Conservation (phyloP, 1,284 basidiomycete genomes). For the Trichosporon faecale region DNA sequence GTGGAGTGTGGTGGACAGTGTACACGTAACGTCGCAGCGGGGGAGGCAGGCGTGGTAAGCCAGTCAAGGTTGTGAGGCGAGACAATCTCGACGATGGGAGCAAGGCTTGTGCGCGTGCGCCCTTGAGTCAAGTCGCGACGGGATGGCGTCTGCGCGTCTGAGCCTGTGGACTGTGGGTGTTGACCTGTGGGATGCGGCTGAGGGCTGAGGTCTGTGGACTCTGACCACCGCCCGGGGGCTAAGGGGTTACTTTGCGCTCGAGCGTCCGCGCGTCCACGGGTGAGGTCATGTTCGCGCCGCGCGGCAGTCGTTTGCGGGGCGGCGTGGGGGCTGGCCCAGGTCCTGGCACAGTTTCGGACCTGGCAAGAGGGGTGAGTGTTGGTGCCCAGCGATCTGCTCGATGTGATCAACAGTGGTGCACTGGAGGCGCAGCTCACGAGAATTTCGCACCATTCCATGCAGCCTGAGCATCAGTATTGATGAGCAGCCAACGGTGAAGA, state of each 20-base stretch:
- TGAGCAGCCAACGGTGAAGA: not conserved
- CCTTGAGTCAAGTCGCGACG: not conserved
- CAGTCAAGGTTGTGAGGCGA: not conserved
- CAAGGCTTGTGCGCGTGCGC: slow-evolving; percentile 1
- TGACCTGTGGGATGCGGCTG: not conserved
- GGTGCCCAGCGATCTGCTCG: not conserved
- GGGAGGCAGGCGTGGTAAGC: not conserved
- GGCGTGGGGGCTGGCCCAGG: not conserved
- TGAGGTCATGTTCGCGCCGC: not conserved
- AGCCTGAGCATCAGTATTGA: too few relatives aligned
- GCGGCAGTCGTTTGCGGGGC: not conserved
- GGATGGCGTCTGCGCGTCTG: not conserved
- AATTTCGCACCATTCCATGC: too few relatives aligned
- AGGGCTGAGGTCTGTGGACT: not conserved
- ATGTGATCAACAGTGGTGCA: not conserved
- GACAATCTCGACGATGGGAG: slow-evolving; percentile 1
- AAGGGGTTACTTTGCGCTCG: not conserved
- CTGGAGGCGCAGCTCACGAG: not conserved
- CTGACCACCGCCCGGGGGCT: not conserved
- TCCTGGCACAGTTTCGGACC: not conserved
- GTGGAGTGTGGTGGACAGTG: slow-evolving; percentile 1
- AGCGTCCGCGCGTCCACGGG: not conserved
- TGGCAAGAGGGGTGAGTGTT: not conserved
- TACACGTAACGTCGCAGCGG: not conserved
- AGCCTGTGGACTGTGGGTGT: not conserved